phyloP scores from a whole-genome alignment of 169 alveolate genomes.

The Plasmodium gonderi region DNA sequence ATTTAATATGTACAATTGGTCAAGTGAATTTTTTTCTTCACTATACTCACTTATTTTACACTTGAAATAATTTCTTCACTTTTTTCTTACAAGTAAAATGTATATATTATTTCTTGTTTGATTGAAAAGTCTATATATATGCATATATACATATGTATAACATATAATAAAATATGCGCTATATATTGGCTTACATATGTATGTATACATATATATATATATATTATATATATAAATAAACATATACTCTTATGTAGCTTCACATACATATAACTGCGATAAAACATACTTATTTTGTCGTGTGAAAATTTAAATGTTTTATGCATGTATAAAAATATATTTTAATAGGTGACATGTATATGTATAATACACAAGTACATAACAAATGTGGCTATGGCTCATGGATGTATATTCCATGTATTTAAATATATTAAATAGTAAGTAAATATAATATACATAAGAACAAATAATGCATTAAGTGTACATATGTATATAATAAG shows the following conservation, averaged over 20 bases:
- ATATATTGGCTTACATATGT: neutral
- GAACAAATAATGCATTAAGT: too few species aligned
- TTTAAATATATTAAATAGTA: too few species aligned
- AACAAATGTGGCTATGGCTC: too few species aligned
- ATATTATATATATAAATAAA: slow-evolving; percentile 11
- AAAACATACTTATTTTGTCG: too few species aligned
- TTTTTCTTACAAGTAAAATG: neutral
- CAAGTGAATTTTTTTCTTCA: neutral
- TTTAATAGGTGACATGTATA: too few species aligned
- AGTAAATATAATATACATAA: too few species aligned
- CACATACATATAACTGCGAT: too few species aligned
- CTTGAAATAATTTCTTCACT: neutral
- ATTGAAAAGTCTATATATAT: neutral
- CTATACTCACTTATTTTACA: neutral
- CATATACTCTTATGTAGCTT: neutral
- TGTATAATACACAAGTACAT: too few species aligned
- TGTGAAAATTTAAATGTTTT: too few species aligned
- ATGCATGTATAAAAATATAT: too few species aligned
- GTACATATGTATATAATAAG: neutral
- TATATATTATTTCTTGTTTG: neutral
- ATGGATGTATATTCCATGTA: too few species aligned
- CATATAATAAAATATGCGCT: neutral
- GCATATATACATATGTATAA: neutral
- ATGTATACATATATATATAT: slow-evolving; percentile 6
- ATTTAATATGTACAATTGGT: too few species aligned